phyloP scores from a whole-genome alignment of 2,329 filamentous ascomycete genomes.

The Pyrenochaeta sp. region DNA sequence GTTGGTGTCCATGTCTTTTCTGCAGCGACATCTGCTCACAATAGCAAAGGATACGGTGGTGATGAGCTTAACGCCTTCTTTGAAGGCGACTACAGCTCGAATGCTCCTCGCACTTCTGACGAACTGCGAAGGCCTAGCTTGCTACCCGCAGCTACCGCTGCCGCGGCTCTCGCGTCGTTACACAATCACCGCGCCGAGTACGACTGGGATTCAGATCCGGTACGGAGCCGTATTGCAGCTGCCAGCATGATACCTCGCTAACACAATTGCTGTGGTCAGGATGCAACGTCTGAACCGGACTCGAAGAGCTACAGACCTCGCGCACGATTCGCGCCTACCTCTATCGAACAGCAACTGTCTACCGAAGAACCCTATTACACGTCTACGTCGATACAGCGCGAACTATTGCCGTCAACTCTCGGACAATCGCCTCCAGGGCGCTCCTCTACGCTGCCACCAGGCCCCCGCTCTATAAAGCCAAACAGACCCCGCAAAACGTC shows the following conservation, averaged over 20 bases:
- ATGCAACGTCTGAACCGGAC: slow-evolving; percentile 50
- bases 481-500: slow-evolving; percentile 85
- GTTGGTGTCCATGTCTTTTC: slow-evolving; percentile 40
- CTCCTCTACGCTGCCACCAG: slow-evolving; percentile 85
- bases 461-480: slow-evolving; percentile 76
- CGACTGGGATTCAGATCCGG: slow-evolving; percentile 50
- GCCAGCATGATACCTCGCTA: slow-evolving; percentile 22
- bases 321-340: slow-evolving; percentile 51
- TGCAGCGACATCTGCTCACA: slow-evolving; percentile 46
- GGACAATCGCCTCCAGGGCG: slow-evolving; percentile 83
- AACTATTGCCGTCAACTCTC: slow-evolving; percentile 83
- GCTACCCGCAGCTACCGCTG: slow-evolving; percentile 76
- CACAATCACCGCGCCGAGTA: slow-evolving; percentile 79
- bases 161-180: slow-evolving; percentile 86
- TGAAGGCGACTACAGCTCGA: slow-evolving; percentile 71
- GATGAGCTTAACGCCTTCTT: slow-evolving; percentile 72
- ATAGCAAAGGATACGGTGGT: slow-evolving; percentile 55
- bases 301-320: slow-evolving; percentile 49
- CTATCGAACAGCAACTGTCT: slow-evolving; percentile 76
- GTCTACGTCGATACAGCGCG: slow-evolving; percentile 69
- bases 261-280: slow-evolving; percentile 38
- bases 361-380: slow-evolving; percentile 51
- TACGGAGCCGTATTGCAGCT: slow-evolving; percentile 29
- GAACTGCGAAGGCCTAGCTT: slow-evolving; percentile 70
- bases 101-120: slow-evolving; percentile 73